phyloP scores from a whole-genome alignment of 495 filamentous ascomycete genomes.

The Penicillium pancosmium region DNA sequence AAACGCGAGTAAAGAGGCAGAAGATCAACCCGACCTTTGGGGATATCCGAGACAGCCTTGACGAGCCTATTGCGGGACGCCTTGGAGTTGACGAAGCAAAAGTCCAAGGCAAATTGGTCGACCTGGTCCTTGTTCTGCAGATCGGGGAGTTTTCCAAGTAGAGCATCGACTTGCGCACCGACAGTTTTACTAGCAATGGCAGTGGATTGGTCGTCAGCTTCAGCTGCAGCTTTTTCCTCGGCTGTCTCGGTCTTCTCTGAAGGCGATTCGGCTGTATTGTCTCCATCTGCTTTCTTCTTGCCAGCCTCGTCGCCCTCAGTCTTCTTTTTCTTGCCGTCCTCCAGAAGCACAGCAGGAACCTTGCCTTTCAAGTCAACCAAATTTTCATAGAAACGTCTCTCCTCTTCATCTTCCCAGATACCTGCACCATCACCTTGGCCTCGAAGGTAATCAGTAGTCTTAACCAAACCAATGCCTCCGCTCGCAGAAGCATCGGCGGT shows the following conservation, averaged over 20 bases:
- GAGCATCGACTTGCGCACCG: conserved; percentile 91
- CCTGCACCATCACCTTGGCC: conserved; percentile 90
- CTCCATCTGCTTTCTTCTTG: conserved; percentile 53
- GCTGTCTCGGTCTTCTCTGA: conserved; percentile 38
- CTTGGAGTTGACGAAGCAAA: conserved; percentile 98
- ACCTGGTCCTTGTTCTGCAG: conserved; percentile 88
- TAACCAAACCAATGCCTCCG: conserved; percentile 87
- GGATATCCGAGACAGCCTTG: conserved; percentile 91
- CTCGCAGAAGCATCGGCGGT: conserved; percentile 62
- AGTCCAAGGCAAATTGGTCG: conserved; percentile 90
- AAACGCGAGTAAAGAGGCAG: conserved; percentile 89
- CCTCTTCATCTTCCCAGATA: conserved; percentile 99
- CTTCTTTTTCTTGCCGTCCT: conserved; percentile 96
- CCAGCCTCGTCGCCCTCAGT: conserved; percentile 67
- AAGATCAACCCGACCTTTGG: conserved; percentile 91
- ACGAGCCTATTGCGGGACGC: conserved; percentile 91
- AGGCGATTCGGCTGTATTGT: conserved; percentile 27
- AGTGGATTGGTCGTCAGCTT: conserved; percentile 82
- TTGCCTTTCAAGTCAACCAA: conserved; percentile 93
- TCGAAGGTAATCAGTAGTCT: conserved; percentile 89
- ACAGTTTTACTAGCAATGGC: conserved; percentile 97
- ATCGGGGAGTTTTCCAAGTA: conserved; percentile 85
- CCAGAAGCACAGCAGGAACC: conserved; percentile 88
- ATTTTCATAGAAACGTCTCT: conserved; percentile 97
- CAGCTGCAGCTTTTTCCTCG: conserved; percentile 57